phyloP scores from a whole-genome alignment of 2,329 filamentous ascomycete genomes.

The Aulographum hederae region DNA sequence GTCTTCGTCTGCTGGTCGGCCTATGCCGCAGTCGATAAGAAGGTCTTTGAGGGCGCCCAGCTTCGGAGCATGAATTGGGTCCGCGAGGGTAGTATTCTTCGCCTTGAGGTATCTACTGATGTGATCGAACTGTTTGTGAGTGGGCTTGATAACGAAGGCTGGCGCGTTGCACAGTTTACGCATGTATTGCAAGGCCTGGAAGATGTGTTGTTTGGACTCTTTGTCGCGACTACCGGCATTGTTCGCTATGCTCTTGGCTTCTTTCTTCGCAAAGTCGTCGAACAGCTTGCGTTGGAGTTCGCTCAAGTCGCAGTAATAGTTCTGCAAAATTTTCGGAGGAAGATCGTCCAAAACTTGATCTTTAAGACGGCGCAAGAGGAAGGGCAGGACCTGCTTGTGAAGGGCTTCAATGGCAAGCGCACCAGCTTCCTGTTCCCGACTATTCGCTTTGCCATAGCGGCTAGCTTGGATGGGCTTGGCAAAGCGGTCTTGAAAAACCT shows the following conservation, averaged over 20 bases:
- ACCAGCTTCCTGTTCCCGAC: constrained; percentile 93
- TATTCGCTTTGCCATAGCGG: constrained; percentile 90
- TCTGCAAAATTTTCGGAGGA: constrained; percentile 94
- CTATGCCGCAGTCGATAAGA: constrained; percentile 96
- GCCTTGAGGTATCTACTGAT: constrained; percentile 65
- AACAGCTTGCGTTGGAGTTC: constrained; percentile 91
- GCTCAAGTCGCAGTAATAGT: constrained; percentile 96
- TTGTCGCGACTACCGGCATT: constrained; percentile 76
- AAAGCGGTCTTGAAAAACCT: constrained; percentile 90
- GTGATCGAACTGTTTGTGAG: constrained; percentile 74
- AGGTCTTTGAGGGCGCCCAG: constrained; percentile 77
- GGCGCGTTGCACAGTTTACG: constrained; percentile 97
- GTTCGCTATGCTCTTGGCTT: constrained; percentile 70
- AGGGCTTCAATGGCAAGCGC: constrained; percentile 94
- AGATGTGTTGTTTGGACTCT: constrained; percentile 93
- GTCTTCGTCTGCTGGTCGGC: constrained; percentile 27
- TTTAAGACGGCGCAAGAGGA: constrained; percentile 87
- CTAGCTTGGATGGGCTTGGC: constrained; percentile 90
- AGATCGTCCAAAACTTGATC: constrained; percentile 94
- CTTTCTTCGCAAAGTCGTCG: constrained; percentile 88
- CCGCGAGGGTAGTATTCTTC: constrained; percentile 66
- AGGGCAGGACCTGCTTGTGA: constrained; percentile 94
- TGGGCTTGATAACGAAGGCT: constrained; percentile 87
- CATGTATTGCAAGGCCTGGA: constrained; percentile 98
- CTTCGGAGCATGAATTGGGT: constrained; percentile 80